Evolutionary conservation across 2,329 filamentous ascomycete genomes (phyloP).

Genomic region (Dothistroma pini): DNA sequence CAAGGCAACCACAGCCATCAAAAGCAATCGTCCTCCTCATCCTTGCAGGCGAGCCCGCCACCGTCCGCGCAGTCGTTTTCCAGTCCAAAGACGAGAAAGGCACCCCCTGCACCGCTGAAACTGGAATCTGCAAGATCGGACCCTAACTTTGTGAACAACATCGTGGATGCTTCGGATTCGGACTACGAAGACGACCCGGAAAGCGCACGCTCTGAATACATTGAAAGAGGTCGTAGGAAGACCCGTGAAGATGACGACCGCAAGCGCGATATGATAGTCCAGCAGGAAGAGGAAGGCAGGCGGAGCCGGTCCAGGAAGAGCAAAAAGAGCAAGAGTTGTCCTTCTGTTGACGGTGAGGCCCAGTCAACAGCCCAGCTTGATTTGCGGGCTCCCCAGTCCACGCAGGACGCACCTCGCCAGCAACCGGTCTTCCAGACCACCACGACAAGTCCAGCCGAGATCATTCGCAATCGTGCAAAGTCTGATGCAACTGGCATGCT

Average conservation of each 20-base stretch:
- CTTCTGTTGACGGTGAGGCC: conserved; percentile 23
- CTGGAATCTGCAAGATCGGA: conserved; percentile 41
- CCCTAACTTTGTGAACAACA: conserved; percentile 29
- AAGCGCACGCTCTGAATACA: conserved; percentile 31
- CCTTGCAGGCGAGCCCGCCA: conserved; percentile 18
- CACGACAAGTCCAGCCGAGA: conserved; percentile 27
- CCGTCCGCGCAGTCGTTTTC: conserved; percentile 17
- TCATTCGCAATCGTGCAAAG: conserved; percentile 28
- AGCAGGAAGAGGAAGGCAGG: conserved; percentile 56
- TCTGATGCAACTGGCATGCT: conserved; percentile 26
- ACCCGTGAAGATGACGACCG: conserved; percentile 85
- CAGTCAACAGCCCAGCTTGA: conserved; percentile 14
- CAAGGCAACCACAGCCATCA: conserved; percentile 9
- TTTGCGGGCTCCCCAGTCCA: conserved; percentile 6
- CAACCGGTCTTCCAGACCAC: conserved; percentile 18
- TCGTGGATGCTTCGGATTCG: conserved; percentile 66
- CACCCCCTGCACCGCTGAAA: conserved; percentile 79
- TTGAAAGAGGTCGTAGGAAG: conserved; percentile 66
- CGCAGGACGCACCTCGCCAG: conserved; percentile 15
- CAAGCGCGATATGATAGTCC: conserved; percentile 65
- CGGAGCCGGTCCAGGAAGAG: conserved; percentile 72
- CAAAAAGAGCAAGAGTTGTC: conserved; percentile 53
- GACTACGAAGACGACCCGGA: conserved; percentile 76
- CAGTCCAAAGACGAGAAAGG: conserved; percentile 58
- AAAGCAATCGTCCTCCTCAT: conserved; percentile 14